These are phyloP conservation scores for Achaetomium macrosporum DNA, from an alignment of 2,329 filamentous ascomycete genomes.

Conservation along the genomic window DNA sequence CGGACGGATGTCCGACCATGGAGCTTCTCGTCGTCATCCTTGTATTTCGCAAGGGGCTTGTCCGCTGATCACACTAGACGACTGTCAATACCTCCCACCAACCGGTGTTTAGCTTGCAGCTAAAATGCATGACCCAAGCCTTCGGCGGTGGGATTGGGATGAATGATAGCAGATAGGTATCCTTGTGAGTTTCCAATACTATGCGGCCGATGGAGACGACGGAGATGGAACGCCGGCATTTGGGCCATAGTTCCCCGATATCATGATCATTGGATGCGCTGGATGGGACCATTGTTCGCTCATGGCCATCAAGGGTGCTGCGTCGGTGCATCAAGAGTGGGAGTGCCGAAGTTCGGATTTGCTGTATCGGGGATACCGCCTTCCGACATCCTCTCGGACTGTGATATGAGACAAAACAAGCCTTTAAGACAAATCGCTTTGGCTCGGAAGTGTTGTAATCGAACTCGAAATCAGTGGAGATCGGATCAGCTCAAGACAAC, in stretches of 20 bases:
- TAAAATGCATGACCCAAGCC: too few relatives aligned
- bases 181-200: too few relatives aligned
- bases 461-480: not conserved
- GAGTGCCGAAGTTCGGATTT: not conserved
- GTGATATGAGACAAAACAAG: not conserved
- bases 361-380: constrained; percentile 1
- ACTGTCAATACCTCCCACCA: too few relatives aligned
- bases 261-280: not conserved
- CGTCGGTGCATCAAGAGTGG: not conserved
- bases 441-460: not conserved
- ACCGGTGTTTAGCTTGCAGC: too few relatives aligned
- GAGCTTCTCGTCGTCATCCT: too few relatives aligned
- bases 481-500: constrained; percentile 54
- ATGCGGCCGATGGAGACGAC: too few relatives aligned
- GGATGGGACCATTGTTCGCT: not conserved
- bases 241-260: not conserved
- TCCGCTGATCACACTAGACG: too few relatives aligned
- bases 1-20: too few relatives aligned
- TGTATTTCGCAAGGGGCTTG: too few relatives aligned
- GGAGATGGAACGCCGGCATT: not conserved
- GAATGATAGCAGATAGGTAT: too few relatives aligned
- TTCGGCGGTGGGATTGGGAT: too few relatives aligned
- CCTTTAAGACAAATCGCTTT: not conserved
- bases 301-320: not conserved
- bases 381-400: not conserved